These are phyloP conservation scores for Aspergillus sp. DNA, from an alignment of 2,329 filamentous ascomycete genomes.

Conservation along the genomic window DNA sequence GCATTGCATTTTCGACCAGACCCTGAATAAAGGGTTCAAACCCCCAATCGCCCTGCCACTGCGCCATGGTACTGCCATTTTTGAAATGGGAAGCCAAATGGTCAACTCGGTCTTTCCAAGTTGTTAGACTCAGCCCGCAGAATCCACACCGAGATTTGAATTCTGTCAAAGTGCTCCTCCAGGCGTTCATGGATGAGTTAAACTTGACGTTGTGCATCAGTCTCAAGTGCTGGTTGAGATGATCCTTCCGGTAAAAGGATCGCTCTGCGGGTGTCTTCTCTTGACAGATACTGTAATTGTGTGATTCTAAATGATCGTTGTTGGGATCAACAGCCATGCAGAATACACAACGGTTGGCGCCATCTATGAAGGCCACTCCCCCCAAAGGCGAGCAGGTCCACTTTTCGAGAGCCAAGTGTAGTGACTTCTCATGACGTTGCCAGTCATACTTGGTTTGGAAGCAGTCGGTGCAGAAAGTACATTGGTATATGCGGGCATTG, in stretches of 20 bases:
- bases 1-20: conserved; percentile 43
- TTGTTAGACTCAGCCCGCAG: conserved; percentile 42
- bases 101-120: conserved; percentile 45
- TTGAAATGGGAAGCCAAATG: conserved; percentile 46
- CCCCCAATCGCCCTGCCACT: conserved; percentile 44
- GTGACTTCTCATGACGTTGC: conserved; percentile 61
- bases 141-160: conserved; percentile 55
- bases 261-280: conserved; percentile 62
- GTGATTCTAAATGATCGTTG: conserved; percentile 58
- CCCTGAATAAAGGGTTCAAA: conserved; percentile 41
- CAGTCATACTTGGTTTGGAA: conserved; percentile 62
- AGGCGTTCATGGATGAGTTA: conserved; percentile 57
- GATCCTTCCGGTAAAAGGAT: conserved; percentile 65
- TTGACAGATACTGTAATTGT: conserved; percentile 61
- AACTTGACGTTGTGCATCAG: conserved; percentile 62
- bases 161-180: conserved; percentile 58
- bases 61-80: conserved; percentile 39
- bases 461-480: conserved; percentile 60
- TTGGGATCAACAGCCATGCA: conserved; percentile 58
- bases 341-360: conserved; percentile 59
- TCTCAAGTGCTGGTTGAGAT: conserved; percentile 62
- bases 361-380: conserved; percentile 53
- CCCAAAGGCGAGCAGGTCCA: conserved; percentile 64
- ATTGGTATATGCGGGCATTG: conserved; percentile 55
- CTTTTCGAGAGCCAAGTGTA: conserved; percentile 59